Conservation (phyloP, 176 grass and related monocot species). For the Hordeum vulgare region DNA sequence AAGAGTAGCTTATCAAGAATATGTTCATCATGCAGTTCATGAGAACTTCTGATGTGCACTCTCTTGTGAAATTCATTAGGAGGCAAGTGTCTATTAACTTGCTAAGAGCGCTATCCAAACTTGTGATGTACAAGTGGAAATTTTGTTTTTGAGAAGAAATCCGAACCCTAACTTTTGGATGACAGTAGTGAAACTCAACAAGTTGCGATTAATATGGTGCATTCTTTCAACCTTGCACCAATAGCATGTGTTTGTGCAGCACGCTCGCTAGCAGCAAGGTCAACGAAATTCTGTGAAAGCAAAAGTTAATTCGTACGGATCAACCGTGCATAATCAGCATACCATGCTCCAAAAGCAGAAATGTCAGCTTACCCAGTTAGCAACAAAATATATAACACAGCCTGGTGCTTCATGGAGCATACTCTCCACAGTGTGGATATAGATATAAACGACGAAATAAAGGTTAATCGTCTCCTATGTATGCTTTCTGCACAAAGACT, state of each 20-base stretch:
- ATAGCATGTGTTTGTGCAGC: constrained; percentile 82
- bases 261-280: constrained; percentile 91
- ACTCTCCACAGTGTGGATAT: constrained; percentile 64
- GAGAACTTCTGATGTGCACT: background rate
- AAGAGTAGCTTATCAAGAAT: too few species aligned
- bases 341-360: background rate
- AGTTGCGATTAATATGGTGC: too few species aligned
- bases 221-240: constrained; percentile 72
- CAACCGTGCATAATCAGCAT: constrained; percentile 10
- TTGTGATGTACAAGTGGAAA: background rate
- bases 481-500: background rate
- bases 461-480: background rate
- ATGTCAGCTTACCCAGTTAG: constrained; percentile 56
- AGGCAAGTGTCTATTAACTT: background rate
- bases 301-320: constrained; percentile 1
- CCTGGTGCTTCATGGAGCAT: constrained; percentile 1
- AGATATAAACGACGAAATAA: constrained; percentile 10
- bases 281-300: constrained; percentile 87
- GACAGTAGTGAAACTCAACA: constrained; percentile 82
- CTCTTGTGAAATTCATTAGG: too few species aligned
- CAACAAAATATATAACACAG: too few species aligned
- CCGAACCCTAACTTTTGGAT: constrained; percentile 86
- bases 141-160: background rate
- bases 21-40: too few species aligned
- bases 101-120: background rate